Evolutionary conservation across 2,329 filamentous ascomycete genomes (phyloP), one percentile per base, ranked within the genome.

Genomic region (Talaromyces sp.): DNA sequence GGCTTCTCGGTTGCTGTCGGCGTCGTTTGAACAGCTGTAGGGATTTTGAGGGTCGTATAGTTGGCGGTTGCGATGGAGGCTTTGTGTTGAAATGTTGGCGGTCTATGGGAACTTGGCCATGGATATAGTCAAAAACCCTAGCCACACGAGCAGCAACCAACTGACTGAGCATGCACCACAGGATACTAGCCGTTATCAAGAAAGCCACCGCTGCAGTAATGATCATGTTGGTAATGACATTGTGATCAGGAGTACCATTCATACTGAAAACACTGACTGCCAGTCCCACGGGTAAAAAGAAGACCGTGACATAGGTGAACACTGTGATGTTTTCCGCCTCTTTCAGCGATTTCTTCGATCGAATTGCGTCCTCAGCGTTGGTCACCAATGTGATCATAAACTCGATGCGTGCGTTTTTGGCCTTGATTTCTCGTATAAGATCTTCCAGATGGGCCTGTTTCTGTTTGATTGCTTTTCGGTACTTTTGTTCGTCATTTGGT

Each of bases 261-360:
- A 74, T 75, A 50, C 73, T 73, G 60, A 71, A 73, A 3, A 74
- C 62, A 31, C 68, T 68, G 2, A 68, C 62, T 1, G 69, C 69
- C 27, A 75, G 71, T 8, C 71, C 69, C 0, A 72, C 61, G 0
- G 72, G 72, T 2, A 75, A 61, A 61, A 75, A 75, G 24, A 75
- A 66, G 4, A 71, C 69, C 0, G 72, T 75, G 4, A 72, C 69
- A 55, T 73, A 73, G 0, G 73, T 75, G 58, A 75, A 75, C 46
- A 69, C 64, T 0, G 66, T 67, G 51, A 74, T 68, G 52, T 74
- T 69, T 50, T 72, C 66, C 0, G 68, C 65, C 24, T 69, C 55
- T 9, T 51, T 55, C 11, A 66, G 62, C 29, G 60, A 65, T 8
- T 67, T 55, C 17, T 68, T 64, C 21, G 66, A 60, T 10, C 66